These are phyloP conservation scores for Trichoderma pleuroti DNA, from an alignment of 2,329 filamentous ascomycete genomes.

Conservation along the genomic window DNA sequence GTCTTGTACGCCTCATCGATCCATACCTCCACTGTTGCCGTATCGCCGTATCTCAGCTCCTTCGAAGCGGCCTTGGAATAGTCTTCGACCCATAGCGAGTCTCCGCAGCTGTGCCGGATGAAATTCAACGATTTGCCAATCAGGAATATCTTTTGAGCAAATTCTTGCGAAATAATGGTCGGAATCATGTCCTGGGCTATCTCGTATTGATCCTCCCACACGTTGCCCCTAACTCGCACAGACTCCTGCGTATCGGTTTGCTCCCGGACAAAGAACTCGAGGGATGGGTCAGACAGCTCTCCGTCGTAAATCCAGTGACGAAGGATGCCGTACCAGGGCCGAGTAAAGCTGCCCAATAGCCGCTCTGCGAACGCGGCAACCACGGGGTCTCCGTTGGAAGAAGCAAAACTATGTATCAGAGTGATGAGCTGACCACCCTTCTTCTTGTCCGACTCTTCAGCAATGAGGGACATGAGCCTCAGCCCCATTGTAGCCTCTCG, in stretches of 20 bases:
- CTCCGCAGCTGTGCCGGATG: conserved; percentile 90
- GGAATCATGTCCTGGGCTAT: conserved; percentile 83
- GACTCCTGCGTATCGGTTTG: conserved; percentile 56
- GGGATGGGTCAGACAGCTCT: conserved; percentile 91
- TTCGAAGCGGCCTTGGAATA: conserved; percentile 93
- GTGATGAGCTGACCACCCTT: conserved; percentile 91
- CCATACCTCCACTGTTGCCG: conserved; percentile 82
- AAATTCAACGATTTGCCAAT: conserved; percentile 99
- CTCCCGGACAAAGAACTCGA: conserved; percentile 92
- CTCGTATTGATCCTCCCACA: conserved; percentile 98
- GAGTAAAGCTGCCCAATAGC: conserved; percentile 78
- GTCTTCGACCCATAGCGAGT: conserved; percentile 90
- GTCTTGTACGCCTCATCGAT: conserved; percentile 98
- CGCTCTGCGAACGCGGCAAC: conserved; percentile 91
- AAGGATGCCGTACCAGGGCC: conserved; percentile 95
- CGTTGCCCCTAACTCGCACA: conserved; percentile 62
- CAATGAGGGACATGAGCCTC: conserved; percentile 88
- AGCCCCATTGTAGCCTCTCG: conserved; percentile 94
- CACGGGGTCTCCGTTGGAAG: conserved; percentile 91
- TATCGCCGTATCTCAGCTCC: conserved; percentile 89
- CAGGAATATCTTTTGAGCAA: conserved; percentile 92
- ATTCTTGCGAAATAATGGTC: conserved; percentile 87
- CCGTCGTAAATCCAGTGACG: conserved; percentile 98
- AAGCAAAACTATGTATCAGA: conserved; percentile 87
- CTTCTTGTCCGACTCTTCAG: conserved; percentile 78